Percentiles rank a stretch among this genome's conserved stretches.
Evolutionary conservation across 2,329 filamentous ascomycete species (phyloP).

Genomic region (Chrysoporthe deuterocubensis): DNA sequence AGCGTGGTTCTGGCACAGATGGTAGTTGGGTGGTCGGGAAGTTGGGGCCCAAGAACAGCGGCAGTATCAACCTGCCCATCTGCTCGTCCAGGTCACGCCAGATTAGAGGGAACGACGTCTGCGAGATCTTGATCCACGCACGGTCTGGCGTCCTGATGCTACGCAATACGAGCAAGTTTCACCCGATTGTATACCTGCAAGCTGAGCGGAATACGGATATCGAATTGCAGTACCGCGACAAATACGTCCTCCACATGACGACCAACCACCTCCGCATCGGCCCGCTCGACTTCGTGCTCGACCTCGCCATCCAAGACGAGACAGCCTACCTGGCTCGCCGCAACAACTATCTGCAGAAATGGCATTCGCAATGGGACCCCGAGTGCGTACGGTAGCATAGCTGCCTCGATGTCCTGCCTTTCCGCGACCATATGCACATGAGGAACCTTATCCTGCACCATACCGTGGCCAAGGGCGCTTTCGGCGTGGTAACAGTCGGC

Average conservation of each 20-base stretch:
- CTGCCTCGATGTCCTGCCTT: slow-evolving; percentile 4
- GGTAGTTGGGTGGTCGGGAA: slow-evolving; percentile 10
- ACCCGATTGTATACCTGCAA: slow-evolving; percentile 10
- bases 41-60: neutral
- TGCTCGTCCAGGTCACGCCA: slow-evolving; percentile 3
- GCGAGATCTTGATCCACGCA: slow-evolving; percentile 9
- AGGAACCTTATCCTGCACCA: slow-evolving; percentile 25
- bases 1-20: neutral
- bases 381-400: neutral
- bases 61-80: slow-evolving; percentile 1
- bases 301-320: slow-evolving; percentile 1
- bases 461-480: slow-evolving; percentile 23
- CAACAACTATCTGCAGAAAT: slow-evolving; percentile 6
- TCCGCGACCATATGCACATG: neutral
- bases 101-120: neutral
- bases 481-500: slow-evolving; percentile 26
- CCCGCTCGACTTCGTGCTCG: slow-evolving; percentile 11
- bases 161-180: neutral
- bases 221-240: neutral
- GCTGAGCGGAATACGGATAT: slow-evolving; percentile 4
- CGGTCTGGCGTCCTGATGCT: slow-evolving; percentile 5
- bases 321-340: neutral
- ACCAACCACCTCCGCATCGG: slow-evolving; percentile 20
- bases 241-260: slow-evolving; percentile 7
- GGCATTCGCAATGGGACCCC: neutral